These are phyloP conservation scores for Prunus mira DNA, from an alignment of 306 rosid species.

Conservation along the genomic window DNA sequence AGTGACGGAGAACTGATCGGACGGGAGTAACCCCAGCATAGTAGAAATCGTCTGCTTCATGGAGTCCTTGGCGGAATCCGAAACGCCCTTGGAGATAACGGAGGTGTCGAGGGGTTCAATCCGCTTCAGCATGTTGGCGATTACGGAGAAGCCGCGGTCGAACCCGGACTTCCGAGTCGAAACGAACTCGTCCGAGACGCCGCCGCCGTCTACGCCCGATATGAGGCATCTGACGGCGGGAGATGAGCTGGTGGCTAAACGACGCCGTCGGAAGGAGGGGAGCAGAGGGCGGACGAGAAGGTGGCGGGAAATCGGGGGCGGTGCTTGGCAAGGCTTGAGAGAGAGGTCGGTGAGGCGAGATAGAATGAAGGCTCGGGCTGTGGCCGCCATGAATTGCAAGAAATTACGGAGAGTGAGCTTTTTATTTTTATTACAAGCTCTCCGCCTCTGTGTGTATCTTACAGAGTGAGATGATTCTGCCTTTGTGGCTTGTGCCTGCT, in stretches of 20 bases:
- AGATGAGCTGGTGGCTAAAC: conserved; percentile 1
- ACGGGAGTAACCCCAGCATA: conserved; percentile 88
- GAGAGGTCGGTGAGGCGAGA: conserved; percentile 55
- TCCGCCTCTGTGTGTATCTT: neutral
- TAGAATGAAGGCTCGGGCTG: conserved; percentile 57
- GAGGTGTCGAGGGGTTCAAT: conserved; percentile 81
- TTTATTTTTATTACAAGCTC: neutral
- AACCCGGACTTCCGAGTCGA: conserved; percentile 65
- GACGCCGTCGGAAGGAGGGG: conserved; percentile 27
- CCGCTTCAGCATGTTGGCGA: conserved; percentile 78
- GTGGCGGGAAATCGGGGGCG: conserved; percentile 1
- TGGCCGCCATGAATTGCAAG: conserved; percentile 48
- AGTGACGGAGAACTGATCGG: conserved; percentile 82
- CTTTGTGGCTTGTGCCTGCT: conserved; percentile 1
- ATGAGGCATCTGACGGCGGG: conserved; percentile 42
- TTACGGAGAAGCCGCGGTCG: conserved; percentile 80
- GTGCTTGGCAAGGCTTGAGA: conserved; percentile 40
- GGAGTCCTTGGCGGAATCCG: conserved; percentile 73
- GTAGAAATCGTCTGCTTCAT: conserved; percentile 97
- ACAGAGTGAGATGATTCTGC: neutral
- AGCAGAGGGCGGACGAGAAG: conserved; percentile 18
- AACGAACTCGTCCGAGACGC: conserved; percentile 77
- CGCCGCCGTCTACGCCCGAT: conserved; percentile 73
- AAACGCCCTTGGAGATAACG: conserved; percentile 80
- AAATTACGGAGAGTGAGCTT: neutral